These are phyloP conservation scores for Cystoisospora suis DNA, from an alignment of 169 alveolate species.

Conservation along the genomic window DNA sequence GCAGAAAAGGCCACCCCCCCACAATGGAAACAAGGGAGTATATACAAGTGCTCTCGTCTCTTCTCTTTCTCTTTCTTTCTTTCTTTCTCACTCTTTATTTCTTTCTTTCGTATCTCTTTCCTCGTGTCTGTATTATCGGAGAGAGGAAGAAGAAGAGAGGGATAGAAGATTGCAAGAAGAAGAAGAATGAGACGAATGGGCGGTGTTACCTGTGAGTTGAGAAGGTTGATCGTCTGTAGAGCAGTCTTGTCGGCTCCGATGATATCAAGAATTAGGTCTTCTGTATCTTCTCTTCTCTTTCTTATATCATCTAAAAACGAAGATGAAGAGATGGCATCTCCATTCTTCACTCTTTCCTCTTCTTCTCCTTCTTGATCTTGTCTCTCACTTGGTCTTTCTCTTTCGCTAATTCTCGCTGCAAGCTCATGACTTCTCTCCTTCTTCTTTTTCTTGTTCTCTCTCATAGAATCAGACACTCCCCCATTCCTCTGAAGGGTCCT, in stretches of 20 bases:
- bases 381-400: not conserved
- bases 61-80: not conserved
- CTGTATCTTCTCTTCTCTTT: not conserved
- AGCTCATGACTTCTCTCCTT: not conserved
- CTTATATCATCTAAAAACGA: not conserved
- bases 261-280: not conserved
- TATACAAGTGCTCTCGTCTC: not conserved
- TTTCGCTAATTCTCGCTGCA: too few species aligned
- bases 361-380: not conserved
- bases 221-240: too few species aligned
- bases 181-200: too few species aligned
- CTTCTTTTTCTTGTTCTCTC: not conserved
- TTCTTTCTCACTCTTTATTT: not conserved
- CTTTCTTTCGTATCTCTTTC: not conserved
- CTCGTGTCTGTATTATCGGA: not conserved
- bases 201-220: too few species aligned
- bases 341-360: not conserved
- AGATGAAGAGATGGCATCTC: too few species aligned
- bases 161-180: too few species aligned
- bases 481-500: too few species aligned
- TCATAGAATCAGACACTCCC: too few species aligned
- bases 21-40: not conserved
- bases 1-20: not conserved
- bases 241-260: not conserved
- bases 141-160: too few species aligned